phyloP scores from a whole-genome alignment of 352 stramenopile species.

The Chloridella minuta region DNA sequence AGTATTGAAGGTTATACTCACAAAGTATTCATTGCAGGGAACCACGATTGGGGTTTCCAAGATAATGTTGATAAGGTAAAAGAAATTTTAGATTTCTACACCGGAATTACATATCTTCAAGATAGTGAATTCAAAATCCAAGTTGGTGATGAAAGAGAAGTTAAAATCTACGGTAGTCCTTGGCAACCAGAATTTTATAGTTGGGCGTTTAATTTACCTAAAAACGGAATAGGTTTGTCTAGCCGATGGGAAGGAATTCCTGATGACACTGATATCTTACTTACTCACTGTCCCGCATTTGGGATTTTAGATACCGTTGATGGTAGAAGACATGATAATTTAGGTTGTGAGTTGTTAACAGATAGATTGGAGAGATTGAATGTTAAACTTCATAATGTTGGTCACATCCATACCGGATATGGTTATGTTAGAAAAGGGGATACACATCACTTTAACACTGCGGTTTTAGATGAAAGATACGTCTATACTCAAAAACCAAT shows the following conservation, averaged over 20 bases:
- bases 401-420: slow-evolving; percentile 5
- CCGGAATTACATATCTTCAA: slow-evolving; percentile 10
- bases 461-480: slow-evolving; percentile 10
- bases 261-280: slow-evolving; percentile 1
- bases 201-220: slow-evolving; percentile 10
- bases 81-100: slow-evolving; percentile 10
- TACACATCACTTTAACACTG: slow-evolving; percentile 10
- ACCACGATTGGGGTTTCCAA: not conserved
- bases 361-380: not conserved
- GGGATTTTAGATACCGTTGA: too few relatives aligned
- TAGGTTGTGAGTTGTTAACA: slow-evolving; percentile 5
- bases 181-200: slow-evolving; percentile 12
- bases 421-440: not conserved
- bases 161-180: not conserved
- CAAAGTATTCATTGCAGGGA: slow-evolving; percentile 3
- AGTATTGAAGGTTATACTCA: not conserved
- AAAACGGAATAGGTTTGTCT: not conserved
- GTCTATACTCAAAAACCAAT: not conserved
- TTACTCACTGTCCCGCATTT: not conserved
- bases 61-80: not conserved
- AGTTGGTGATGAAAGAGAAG: not conserved
- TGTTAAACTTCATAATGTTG: not conserved
- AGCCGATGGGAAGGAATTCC: slow-evolving; percentile 10
- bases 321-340: not conserved
- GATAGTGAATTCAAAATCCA: not conserved